phyloP scores from a whole-genome alignment of 768 basidiomycete species.

The Russula virescens region DNA sequence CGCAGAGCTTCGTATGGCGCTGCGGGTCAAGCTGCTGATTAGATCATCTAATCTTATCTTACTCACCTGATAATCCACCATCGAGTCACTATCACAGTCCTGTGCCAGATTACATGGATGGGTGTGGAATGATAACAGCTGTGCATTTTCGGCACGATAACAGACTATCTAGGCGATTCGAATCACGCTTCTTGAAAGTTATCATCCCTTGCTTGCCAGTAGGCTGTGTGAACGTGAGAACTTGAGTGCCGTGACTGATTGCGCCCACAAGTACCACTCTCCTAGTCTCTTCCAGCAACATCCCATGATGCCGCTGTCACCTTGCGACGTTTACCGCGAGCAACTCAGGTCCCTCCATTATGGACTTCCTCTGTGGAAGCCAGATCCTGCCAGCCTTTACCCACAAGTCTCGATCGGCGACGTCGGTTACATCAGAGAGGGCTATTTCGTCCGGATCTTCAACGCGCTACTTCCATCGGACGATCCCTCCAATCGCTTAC shows the following conservation, averaged over 20 bases:
- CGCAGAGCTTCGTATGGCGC: no score
- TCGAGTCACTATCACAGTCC: no score
- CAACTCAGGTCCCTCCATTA: conserved; percentile 19
- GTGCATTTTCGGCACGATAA: no score
- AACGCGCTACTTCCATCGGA: conserved; percentile 12
- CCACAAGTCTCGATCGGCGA: conserved; percentile 22
- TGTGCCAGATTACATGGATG: no score
- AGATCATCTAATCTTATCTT: no score
- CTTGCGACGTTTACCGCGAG: conserved; percentile 22
- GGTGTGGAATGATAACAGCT: no score
- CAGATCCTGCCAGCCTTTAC: conserved; percentile 23
- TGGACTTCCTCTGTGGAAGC: conserved; percentile 24
- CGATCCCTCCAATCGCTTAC: conserved; percentile 2
- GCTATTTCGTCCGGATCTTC: conserved; percentile 22
- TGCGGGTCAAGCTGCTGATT: no score
- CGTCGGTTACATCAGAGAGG: conserved; percentile 24
- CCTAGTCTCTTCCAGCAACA: background rate
- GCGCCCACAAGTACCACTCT: background rate
- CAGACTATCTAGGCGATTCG: no score
- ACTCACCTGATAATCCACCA: no score
- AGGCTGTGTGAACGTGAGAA: background rate
- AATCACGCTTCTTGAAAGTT: background rate
- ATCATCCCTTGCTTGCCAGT: no score
- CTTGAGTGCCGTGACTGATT: background rate
- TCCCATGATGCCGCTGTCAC: conserved; percentile 9